These are phyloP conservation scores for Mortierella sp. DNA, from an alignment of 371 early-diverging fungal species.

Conservation along the genomic window DNA sequence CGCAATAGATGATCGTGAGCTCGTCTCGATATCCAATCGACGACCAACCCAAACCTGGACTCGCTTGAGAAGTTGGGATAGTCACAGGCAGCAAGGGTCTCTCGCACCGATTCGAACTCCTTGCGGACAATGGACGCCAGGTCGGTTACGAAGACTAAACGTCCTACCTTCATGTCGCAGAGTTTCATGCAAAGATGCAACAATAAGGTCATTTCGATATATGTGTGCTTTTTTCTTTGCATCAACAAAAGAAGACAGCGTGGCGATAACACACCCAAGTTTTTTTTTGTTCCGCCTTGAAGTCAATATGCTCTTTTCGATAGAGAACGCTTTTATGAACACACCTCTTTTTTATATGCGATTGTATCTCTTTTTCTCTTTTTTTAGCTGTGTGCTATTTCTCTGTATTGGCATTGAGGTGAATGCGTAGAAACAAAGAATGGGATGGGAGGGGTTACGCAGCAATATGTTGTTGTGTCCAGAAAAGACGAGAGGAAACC, in stretches of 20 bases:
- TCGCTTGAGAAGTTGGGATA: constrained; percentile 23
- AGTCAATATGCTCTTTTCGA: too few species aligned
- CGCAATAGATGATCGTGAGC: constrained; percentile 36
- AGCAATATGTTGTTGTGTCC: not conserved
- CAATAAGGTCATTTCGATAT: too few species aligned
- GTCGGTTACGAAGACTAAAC: not conserved
- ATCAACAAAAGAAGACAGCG: too few species aligned
- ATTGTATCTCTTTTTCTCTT: too few species aligned
- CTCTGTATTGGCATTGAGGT: too few species aligned
- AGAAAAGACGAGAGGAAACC: not conserved
- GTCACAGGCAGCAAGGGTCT: constrained; percentile 13
- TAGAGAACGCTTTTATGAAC: too few species aligned
- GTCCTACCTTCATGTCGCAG: not conserved
- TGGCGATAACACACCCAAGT: too few species aligned
- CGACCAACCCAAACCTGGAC: constrained; percentile 11
- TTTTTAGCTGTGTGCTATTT: too few species aligned
- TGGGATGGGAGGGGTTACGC: not conserved
- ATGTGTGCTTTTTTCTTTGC: too few species aligned
- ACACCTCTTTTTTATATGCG: too few species aligned
- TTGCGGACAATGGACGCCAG: constrained; percentile 13
- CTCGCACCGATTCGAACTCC: constrained; percentile 16
- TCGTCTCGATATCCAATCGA: constrained; percentile 17
- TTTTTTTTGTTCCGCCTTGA: too few species aligned
- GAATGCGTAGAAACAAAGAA: too few species aligned
- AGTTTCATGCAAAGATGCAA: not conserved